phyloP scores from a whole-genome alignment of 768 basidiomycete species.

The Coprinellus micaceus region DNA sequence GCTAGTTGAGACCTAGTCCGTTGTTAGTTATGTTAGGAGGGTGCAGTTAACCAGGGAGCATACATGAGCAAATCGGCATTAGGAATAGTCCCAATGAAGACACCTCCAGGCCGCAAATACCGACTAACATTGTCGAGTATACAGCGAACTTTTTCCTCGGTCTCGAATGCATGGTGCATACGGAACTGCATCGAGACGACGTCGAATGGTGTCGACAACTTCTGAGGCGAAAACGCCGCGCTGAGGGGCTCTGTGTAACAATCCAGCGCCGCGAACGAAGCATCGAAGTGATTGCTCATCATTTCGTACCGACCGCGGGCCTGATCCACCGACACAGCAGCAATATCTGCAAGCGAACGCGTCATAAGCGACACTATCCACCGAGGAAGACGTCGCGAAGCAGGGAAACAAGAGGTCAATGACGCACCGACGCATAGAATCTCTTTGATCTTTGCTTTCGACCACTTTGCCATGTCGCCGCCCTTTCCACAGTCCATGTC shows the following conservation, averaged over 20 bases:
- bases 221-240: constrained; percentile 59
- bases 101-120: constrained; percentile 77
- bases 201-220: constrained; percentile 73
- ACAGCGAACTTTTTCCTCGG: constrained; percentile 75
- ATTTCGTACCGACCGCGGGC: constrained; percentile 70
- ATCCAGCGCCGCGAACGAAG: constrained; percentile 81
- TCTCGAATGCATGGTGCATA: constrained; percentile 99
- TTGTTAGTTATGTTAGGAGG: constrained; percentile 2
- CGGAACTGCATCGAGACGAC: constrained; percentile 99
- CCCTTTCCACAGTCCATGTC: constrained; percentile 99
- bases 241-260: constrained; percentile 78
- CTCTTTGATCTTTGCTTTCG: constrained; percentile 76
- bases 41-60: constrained; percentile 28
- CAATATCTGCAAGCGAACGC: constrained; percentile 62
- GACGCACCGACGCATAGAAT: constrained; percentile 74
- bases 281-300: constrained; percentile 59
- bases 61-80: constrained; percentile 83
- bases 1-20: constrained; percentile 65
- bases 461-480: constrained; percentile 95
- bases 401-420: constrained; percentile 2
- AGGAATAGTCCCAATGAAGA: constrained; percentile 97
- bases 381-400: constrained; percentile 2
- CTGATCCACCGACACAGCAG: constrained; percentile 83
- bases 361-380: neutral
- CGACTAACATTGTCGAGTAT: constrained; percentile 90